These are phyloP conservation scores for Aspergillus avenaceus DNA, from an alignment of 495 filamentous ascomycete species.

Conservation along the genomic window DNA sequence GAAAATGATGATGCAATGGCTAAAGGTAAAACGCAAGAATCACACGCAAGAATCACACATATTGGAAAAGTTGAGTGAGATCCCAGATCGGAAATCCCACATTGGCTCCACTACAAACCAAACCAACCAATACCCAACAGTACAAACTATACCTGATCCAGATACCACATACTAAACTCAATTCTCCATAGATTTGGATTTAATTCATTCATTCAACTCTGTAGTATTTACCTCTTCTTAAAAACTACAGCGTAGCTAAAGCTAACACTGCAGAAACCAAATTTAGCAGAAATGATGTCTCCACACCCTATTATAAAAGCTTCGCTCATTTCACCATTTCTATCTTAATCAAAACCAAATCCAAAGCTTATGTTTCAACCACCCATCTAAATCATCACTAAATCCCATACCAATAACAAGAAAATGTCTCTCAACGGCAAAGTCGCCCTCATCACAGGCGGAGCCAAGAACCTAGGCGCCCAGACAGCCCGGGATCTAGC, in stretches of 20 bases:
- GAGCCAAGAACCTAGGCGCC: constrained; percentile 35
- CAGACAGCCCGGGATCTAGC: constrained; percentile 25
- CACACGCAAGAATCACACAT: no score
- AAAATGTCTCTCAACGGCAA: constrained; percentile 39
- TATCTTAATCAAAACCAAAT: neutral
- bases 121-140: neutral
- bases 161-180: constrained; percentile 14
- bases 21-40: no score
- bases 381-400: neutral
- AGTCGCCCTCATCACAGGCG: constrained; percentile 45
- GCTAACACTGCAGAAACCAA: neutral
- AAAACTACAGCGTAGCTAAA: no score
- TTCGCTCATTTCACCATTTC: neutral
- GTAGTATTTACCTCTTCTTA: neutral
- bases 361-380: neutral
- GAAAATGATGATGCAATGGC: neutral
- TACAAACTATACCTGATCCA: neutral
- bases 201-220: neutral
- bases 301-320: neutral
- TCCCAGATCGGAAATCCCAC: neutral
- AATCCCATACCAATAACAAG: neutral
- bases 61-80: neutral
- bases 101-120: neutral
- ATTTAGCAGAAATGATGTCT: neutral
- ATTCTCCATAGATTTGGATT: neutral